Evolutionary conservation across 2,329 filamentous ascomycete genomes (phyloP), one percentile per base, ranked within the genome.

Genomic region (Claviceps monticola): DNA sequence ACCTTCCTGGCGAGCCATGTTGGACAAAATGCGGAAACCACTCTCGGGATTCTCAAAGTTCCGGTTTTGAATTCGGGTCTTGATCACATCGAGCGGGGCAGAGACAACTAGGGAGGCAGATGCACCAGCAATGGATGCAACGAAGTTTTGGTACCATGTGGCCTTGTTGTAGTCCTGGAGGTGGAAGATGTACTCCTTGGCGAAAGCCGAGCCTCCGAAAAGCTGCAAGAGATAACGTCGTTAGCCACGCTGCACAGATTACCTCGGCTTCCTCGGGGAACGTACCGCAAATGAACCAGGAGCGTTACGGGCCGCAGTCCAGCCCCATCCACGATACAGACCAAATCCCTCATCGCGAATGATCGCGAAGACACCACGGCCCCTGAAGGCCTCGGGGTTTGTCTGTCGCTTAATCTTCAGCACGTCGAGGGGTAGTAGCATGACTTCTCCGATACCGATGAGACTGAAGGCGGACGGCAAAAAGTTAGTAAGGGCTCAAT

Each of bases 391-490:
- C 66, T 97, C 93, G 42, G 93, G 93, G 76, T 98, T 98, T 59
- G 93, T 98, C 75, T 98, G 93, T 63, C 93, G 84, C 80, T 98
- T 98, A 75, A 98, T 98, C 80, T 98, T 98, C 57, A 98, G 80
- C 41, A 98, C 91, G 62, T 98, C 93, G 55, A 98, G 81, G 43
- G 93, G 93, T 42, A 98, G 80, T 34, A 98, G 80, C 54, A 98
- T 80, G 58, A 98, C 95, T 74, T 98, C 93, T 65, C 93, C 93
- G 62, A 98, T 95, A 62, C 93, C 93, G 64, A 98, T 94, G 63
- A 98, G 66, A 72, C 87, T 91, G 45, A 56, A 56, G 23, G 53
- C 14, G 7, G 38, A 26, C 34, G 17, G 17, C 14, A 45, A 21
- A 14, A 46, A n/a, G 42, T 48, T 17, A 39, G 38, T 38, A 16